phyloP scores from a whole-genome alignment of 176 grass and related monocot species.

The Pontederia crassipes region DNA sequence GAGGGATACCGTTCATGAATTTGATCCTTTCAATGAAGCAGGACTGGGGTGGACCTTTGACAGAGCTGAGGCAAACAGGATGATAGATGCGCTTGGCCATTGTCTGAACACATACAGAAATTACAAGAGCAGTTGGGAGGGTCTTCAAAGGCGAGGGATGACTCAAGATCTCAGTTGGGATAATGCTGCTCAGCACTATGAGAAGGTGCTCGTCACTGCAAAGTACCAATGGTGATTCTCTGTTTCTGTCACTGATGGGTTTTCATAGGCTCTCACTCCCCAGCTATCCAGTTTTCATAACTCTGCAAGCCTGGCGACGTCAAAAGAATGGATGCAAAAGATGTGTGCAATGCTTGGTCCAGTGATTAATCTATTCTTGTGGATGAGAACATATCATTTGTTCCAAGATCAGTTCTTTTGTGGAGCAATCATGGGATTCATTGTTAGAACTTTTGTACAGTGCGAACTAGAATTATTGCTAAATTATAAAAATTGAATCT shows the following conservation, averaged over 20 bases:
- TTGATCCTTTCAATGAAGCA: conserved; percentile 53
- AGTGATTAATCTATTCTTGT: too few species aligned
- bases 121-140: conserved; percentile 75
- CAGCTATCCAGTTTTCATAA: too few species aligned
- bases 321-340: too few species aligned
- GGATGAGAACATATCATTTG: too few species aligned
- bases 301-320: too few species aligned
- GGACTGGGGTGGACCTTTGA: conserved; percentile 89
- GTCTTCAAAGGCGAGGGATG: conserved; percentile 74
- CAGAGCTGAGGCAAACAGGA: conserved; percentile 54
- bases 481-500: too few species aligned
- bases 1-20: conserved; percentile 67
- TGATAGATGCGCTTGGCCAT: conserved; percentile 71
- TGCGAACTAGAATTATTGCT: too few species aligned
- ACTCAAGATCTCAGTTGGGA: conserved; percentile 89
- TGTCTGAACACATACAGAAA: conserved; percentile 70
- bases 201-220: conserved; percentile 61
- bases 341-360: too few species aligned
- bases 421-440: too few species aligned
- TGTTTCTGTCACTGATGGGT: neutral
- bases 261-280: too few species aligned
- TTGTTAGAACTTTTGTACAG: too few species aligned
- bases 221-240: conserved; percentile 76
- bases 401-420: too few species aligned
- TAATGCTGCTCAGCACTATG: conserved; percentile 66